These are phyloP conservation scores for Coprinopsis strossmayeri DNA, from an alignment of 768 basidiomycete genomes.

Conservation along the genomic window DNA sequence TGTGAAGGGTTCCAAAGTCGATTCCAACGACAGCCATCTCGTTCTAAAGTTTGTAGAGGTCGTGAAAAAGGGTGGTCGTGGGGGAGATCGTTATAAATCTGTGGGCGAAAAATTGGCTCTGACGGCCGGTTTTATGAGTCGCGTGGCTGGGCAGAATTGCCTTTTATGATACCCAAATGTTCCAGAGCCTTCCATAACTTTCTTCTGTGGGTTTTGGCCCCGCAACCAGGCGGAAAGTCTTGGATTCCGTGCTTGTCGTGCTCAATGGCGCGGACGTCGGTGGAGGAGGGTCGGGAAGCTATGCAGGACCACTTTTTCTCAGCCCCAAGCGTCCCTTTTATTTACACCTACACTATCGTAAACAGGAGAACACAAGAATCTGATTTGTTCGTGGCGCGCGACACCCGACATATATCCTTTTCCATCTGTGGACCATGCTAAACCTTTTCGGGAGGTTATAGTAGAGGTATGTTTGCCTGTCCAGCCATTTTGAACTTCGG, in stretches of 20 bases:
- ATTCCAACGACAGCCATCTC: conserved; percentile 91
- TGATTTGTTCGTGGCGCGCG: not conserved
- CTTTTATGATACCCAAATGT: conserved; percentile 12
- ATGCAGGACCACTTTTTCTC: too few species aligned
- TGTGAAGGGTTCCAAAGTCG: conserved; percentile 86
- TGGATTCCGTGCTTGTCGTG: not conserved
- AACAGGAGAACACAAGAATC: not conserved
- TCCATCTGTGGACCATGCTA: not conserved
- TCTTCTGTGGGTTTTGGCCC: conserved; percentile 7
- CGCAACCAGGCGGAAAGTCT: not conserved
- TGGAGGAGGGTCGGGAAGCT: not conserved
- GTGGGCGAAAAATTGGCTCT: conserved; percentile 3
- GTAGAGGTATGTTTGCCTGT: too few species aligned
- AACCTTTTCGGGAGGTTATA: not conserved
- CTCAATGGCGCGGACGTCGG: not conserved
- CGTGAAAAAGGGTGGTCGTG: conserved; percentile 6
- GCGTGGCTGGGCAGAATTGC: conserved; percentile 7
- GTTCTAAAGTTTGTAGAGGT: conserved; percentile 14
- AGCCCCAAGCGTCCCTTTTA: too few species aligned
- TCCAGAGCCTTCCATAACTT: conserved; percentile 21
- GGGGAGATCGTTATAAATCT: conserved; percentile 7
- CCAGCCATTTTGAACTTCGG: too few species aligned
- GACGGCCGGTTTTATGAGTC: conserved; percentile 4
- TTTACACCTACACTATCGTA: not conserved
- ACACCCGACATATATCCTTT: not conserved